A percentile compares a stretch with the other conserved stretches of the same genome.
Conservation (phyloP, 108 stramenopile species). For the Parietichytrium sp. region DNA sequence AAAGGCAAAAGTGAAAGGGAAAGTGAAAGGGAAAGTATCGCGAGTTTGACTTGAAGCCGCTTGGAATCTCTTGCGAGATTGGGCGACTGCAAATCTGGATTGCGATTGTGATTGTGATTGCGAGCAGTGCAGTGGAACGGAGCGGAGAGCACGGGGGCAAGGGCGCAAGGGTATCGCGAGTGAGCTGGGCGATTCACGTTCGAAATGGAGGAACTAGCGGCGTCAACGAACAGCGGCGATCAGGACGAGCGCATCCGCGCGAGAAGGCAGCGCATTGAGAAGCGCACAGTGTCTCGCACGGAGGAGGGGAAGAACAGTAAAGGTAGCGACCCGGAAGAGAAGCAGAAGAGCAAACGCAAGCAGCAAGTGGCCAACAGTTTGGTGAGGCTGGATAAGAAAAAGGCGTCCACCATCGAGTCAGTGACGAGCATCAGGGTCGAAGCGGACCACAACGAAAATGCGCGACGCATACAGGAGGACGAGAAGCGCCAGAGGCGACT, state of each 20-base stretch:
- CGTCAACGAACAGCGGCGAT: slow-evolving; percentile 49
- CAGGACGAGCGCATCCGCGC: slow-evolving; percentile 62
- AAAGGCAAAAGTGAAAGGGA: too few relatives aligned
- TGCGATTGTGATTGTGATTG: too few relatives aligned
- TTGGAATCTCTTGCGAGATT: too few relatives aligned
- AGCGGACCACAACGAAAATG: slow-evolving; percentile 56
- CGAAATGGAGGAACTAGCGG: slow-evolving; percentile 6
- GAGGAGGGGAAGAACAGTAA: neutral
- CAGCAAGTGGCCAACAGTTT: slow-evolving; percentile 59
- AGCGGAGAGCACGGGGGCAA: too few relatives aligned
- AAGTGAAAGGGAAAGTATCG: too few relatives aligned
- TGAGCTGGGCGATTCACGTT: neutral
- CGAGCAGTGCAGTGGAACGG: too few relatives aligned
- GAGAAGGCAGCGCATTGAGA: slow-evolving; percentile 52
- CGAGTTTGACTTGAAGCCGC: too few relatives aligned
- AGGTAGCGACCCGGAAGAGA: neutral
- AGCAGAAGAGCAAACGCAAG: neutral
- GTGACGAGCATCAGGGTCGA: slow-evolving; percentile 62
- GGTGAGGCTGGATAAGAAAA: slow-evolving; percentile 59
- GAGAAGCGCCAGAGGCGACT: slow-evolving; percentile 61
- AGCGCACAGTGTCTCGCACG: slow-evolving; percentile 41
- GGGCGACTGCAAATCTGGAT: too few relatives aligned
- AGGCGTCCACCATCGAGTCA: slow-evolving; percentile 52
- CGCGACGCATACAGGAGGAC: slow-evolving; percentile 63
- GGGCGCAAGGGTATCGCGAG: neutral